These are phyloP conservation scores for Penicillium hordei DNA, from an alignment of 2,329 filamentous ascomycete species.

Conservation along the genomic window DNA sequence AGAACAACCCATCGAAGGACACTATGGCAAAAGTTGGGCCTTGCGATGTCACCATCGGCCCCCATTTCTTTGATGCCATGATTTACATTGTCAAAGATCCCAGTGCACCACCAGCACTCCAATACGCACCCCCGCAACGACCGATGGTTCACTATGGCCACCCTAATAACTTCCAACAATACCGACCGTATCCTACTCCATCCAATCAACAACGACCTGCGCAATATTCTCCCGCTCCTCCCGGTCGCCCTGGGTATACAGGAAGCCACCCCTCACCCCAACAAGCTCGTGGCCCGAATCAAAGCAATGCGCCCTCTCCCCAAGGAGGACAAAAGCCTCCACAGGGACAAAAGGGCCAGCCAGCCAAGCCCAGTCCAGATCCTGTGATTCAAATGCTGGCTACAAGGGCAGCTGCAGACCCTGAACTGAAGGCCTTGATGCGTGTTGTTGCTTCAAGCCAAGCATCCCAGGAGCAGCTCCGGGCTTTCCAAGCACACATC, in stretches of 20 bases:
- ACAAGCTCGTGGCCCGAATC: conserved; percentile 23
- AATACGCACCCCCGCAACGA: conserved; percentile 41
- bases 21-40: conserved; percentile 57
- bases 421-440: conserved; percentile 52
- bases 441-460: conserved; percentile 52
- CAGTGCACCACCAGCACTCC: conserved; percentile 39
- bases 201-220: conserved; percentile 30
- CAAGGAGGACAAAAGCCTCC: conserved; percentile 31
- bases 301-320: conserved; percentile 24
- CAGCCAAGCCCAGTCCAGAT: conserved; percentile 48
- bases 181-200: conserved; percentile 39
- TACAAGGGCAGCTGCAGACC: conserved; percentile 51
- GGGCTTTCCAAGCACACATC: conserved; percentile 52
- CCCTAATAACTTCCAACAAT: conserved; percentile 43
- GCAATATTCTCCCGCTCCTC: conserved; percentile 28
- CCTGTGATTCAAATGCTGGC: conserved; percentile 55
- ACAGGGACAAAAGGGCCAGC: conserved; percentile 33
- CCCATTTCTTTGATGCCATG: conserved; percentile 61
- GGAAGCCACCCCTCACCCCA: conserved; percentile 24
- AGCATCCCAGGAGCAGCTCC: conserved; percentile 50
- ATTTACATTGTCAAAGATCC: conserved; percentile 57
- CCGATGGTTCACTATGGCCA: conserved; percentile 47
- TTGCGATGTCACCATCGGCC: conserved; percentile 61
- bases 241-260: conserved; percentile 29
- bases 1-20: conserved; percentile 51